Conservation (phyloP, 2,329 filamentous ascomycete species). For the Aspergillus fumigatus region DNA sequence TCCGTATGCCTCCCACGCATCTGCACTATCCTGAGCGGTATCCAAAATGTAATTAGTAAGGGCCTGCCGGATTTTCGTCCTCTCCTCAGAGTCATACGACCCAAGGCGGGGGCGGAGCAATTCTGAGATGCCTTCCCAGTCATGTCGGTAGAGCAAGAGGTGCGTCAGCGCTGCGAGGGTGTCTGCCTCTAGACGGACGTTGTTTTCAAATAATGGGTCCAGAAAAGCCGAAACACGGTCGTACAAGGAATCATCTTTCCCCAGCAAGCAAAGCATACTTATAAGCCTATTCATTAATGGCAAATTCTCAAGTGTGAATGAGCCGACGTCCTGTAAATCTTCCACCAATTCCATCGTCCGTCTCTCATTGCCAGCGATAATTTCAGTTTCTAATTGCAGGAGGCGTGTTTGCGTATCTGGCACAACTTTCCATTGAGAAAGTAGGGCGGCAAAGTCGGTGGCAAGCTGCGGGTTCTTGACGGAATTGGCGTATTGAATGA, state of each 20-base stretch:
- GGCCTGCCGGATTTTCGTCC: conserved; percentile 59
- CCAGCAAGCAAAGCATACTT: conserved; percentile 58
- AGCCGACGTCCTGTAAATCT: conserved; percentile 46
- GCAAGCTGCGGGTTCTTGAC: conserved; percentile 66
- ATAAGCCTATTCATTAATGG: conserved; percentile 67
- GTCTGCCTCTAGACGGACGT: conserved; percentile 64
- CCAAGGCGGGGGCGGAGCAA: conserved; percentile 65
- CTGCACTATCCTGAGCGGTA: conserved; percentile 53
- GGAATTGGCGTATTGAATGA: conserved; percentile 70
- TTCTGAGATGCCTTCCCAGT: conserved; percentile 74
- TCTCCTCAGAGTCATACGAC: conserved; percentile 50
- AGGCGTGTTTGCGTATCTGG: conserved; percentile 67
- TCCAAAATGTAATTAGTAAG: conserved; percentile 68
- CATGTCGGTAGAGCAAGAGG: conserved; percentile 69
- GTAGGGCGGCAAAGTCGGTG: conserved; percentile 67
- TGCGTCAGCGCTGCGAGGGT: conserved; percentile 71
- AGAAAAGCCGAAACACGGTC: conserved; percentile 69
- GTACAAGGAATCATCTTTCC: conserved; percentile 55
- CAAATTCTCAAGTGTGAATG: conserved; percentile 55
- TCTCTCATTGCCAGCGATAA: conserved; percentile 67
- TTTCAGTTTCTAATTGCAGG: conserved; percentile 69
- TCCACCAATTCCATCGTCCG: conserved; percentile 56
- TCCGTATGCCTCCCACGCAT: conserved; percentile 58
- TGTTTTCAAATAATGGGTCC: conserved; percentile 66
- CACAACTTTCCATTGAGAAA: conserved; percentile 59